These are phyloP conservation scores for Naganishia sp. DNA, from an alignment of 1,284 basidiomycete genomes.

Conservation along the genomic window DNA sequence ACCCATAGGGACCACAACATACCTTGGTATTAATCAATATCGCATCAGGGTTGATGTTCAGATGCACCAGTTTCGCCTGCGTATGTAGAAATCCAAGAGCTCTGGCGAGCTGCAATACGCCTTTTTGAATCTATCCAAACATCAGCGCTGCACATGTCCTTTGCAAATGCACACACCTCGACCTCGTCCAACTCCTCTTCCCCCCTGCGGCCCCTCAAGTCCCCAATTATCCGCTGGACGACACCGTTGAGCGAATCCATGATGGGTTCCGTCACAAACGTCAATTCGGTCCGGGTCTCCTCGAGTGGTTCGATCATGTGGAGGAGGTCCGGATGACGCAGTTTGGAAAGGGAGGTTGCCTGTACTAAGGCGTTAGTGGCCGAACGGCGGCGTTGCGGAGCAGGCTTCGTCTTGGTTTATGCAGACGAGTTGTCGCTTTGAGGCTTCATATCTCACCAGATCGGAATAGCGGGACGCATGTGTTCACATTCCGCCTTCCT, in stretches of 20 bases:
- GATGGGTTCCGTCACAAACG: constrained; percentile 90
- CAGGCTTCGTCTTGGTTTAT: background rate
- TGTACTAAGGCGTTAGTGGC: constrained; percentile 47
- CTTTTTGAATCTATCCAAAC: constrained; percentile 83
- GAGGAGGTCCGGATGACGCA: constrained; percentile 93
- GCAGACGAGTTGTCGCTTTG: no score
- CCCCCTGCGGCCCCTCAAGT: constrained; percentile 34
- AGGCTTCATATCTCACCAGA: no score
- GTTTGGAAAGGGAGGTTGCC: constrained; percentile 79
- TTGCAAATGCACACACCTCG: constrained; percentile 63
- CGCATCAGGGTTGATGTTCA: constrained; percentile 81
- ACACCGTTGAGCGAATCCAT: constrained; percentile 13
- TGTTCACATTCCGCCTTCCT: no score
- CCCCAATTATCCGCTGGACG: background rate
- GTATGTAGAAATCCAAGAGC: constrained; percentile 90
- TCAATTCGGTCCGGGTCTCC: constrained; percentile 80
- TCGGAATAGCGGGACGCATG: no score
- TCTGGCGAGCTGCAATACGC: constrained; percentile 88
- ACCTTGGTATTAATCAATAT: constrained; percentile 85
- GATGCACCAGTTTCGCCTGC: constrained; percentile 87
- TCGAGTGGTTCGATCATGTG: constrained; percentile 99
- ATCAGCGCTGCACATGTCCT: constrained; percentile 38
- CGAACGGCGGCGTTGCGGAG: background rate
- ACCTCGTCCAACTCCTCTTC: constrained; percentile 80
- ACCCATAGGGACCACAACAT: constrained; percentile 47